Evolutionary conservation across 768 basidiomycete genomes (phyloP).

Genomic region (Tricholoma sp.): DNA sequence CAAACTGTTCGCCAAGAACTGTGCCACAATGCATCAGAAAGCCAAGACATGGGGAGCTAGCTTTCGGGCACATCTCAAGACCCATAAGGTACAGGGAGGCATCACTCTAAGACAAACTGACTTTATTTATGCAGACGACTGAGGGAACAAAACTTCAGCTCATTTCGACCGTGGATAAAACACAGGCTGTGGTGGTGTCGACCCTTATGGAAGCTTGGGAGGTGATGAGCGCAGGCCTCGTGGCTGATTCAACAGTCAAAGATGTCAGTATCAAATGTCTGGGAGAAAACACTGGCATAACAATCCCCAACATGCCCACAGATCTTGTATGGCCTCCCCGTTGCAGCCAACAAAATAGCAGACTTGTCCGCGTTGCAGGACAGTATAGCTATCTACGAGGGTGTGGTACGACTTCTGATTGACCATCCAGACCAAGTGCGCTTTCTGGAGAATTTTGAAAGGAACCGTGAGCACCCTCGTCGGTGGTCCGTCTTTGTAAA

Average conservation of each 20-base stretch:
- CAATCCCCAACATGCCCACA: conserved; percentile 21
- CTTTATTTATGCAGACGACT: conserved; percentile 43
- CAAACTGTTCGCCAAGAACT: conserved; percentile 66
- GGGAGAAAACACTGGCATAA: not conserved
- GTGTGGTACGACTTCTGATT: conserved; percentile 59
- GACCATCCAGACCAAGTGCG: conserved; percentile 73
- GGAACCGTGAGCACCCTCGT: conserved; percentile 28
- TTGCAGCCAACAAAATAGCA: conserved; percentile 63
- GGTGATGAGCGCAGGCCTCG: conserved; percentile 59
- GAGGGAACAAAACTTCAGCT: conserved; percentile 76
- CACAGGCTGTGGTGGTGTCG: conserved; percentile 69
- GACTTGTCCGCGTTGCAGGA: conserved; percentile 62
- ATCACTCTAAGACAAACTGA: conserved; percentile 1
- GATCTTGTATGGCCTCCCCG: conserved; percentile 80
- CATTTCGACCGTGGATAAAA: conserved; percentile 44
- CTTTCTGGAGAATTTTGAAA: conserved; percentile 59
- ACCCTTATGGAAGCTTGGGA: conserved; percentile 81
- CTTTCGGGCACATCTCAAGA: conserved; percentile 84
- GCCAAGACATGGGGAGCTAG: conserved; percentile 61
- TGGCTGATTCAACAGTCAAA: conserved; percentile 67
- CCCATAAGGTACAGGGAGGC: conserved; percentile 55
- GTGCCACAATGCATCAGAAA: conserved; percentile 63
- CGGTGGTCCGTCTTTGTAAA: conserved; percentile 81
- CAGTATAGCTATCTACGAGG: conserved; percentile 50
- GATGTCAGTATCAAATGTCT: conserved; percentile 48